Evolutionary conservation across 208 protist species (phyloP), one percentile per base, ranked within the genome.

Genomic region (Leishmania lainsoni): DNA sequence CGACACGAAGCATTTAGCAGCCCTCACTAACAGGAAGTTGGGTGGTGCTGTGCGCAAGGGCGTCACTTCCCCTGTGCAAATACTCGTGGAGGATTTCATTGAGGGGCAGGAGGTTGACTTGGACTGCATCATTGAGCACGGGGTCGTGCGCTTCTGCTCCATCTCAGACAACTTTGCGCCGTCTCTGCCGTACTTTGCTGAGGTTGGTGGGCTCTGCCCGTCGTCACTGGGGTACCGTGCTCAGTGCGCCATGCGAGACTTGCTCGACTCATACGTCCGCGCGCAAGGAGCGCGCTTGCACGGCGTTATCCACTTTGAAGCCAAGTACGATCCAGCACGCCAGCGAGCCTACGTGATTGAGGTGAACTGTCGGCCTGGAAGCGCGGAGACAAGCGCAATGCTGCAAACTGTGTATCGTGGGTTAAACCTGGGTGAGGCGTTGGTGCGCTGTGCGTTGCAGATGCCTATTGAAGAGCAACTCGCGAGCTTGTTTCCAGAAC

Each of bases 351-450:
- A 87, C 69, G 81, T 97, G 69, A 95, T 97, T 51, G 93, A 97
- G 79, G 93, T 95, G 29, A 97, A 97, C 84, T 93, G 89, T 58
- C 93, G 93, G 8, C 85, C 92, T 17, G 93, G 93, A n/a, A 94
- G 91, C 74, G 93, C 93, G 3, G 93, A 97, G 82, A 97, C 93
- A 2, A 70, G 94, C 81, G 83, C 61, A 26, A 93, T 96, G 88
- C 22, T 95, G 20, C 78, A 48, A 4, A 94, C 87, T 1, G 85
- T 87, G n/a, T 95, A 91, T 77, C 82, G 88, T 17, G 90, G 87
- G 32, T 20, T 95, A 35, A 85, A 91, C 58, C 83, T 96, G 0
- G 93, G 91, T 20, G 91, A 95, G 83, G 83, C 84, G n/a, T 68
- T 93, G 2, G 90, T 93, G 68, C 91, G 93, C 9, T 93, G 91